These are phyloP conservation scores for Saccharomycopsis crataegensis DNA, from an alignment of 1,139 yeast genomes.

Conservation along the genomic window DNA sequence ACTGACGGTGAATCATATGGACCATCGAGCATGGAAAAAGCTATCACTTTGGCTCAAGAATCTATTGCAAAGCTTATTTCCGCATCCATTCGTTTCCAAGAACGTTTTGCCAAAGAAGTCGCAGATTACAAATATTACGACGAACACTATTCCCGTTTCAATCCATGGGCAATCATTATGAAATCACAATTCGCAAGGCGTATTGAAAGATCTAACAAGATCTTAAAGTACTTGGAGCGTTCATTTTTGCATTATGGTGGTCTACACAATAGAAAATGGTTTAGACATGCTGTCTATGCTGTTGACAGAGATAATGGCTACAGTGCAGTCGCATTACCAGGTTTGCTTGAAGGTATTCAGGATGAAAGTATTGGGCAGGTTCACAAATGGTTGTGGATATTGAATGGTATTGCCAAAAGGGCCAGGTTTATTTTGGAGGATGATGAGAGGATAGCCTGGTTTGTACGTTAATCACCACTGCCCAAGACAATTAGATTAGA, in stretches of 20 bases:
- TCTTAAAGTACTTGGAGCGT: conserved; percentile 54
- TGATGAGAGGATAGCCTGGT: background rate
- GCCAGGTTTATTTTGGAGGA: conserved; percentile 11
- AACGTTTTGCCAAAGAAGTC: background rate
- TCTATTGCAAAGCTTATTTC: background rate
- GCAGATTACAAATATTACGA: background rate
- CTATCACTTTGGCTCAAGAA: background rate
- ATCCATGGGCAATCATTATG: background rate
- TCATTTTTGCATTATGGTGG: conserved; percentile 59
- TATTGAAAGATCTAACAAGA: conserved; percentile 22
- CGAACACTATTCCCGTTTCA: background rate
- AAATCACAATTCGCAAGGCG: background rate
- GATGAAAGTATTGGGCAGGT: conserved; percentile 49
- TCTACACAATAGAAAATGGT: conserved; percentile 65
- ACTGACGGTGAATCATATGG: background rate
- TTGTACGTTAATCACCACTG: too few relatives aligned
- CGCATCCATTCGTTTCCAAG: background rate
- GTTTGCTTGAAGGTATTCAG: conserved; percentile 70
- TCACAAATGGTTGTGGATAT: conserved; percentile 49
- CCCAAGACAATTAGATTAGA: too few relatives aligned
- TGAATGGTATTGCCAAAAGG: conserved; percentile 35
- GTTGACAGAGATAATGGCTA: conserved; percentile 84
- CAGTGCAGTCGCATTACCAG: conserved; percentile 76
- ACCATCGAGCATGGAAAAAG: background rate
- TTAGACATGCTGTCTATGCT: conserved; percentile 76